Percentiles rank a stretch among this genome's conserved stretches.
Evolutionary conservation across 2,329 filamentous ascomycete genomes (phyloP).

Genomic region (Aureobasidium subglaciale): DNA sequence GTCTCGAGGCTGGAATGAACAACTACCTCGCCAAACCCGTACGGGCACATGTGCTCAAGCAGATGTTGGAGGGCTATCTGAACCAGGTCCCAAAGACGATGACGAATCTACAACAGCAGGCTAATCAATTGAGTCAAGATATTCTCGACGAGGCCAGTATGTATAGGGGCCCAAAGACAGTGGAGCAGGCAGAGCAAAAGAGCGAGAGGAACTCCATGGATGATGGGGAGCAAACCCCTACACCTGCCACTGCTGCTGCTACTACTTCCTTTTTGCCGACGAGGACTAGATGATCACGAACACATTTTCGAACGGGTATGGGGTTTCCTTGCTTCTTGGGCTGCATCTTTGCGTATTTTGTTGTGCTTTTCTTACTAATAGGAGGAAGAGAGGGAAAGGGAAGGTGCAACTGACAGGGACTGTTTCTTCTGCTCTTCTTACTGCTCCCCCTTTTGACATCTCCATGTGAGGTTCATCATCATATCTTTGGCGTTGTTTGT

Average conservation of each 20-base stretch:
- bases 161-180: too few species aligned
- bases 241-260: background rate
- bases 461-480: too few species aligned
- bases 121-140: slow-evolving; percentile 36
- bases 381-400: background rate
- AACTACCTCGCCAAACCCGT: slow-evolving; percentile 95
- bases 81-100: slow-evolving; percentile 39
- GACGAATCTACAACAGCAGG: slow-evolving; percentile 40
- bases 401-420: background rate
- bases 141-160: slow-evolving; percentile 20
- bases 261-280: background rate
- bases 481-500: too few species aligned
- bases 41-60: slow-evolving; percentile 76
- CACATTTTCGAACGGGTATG: background rate
- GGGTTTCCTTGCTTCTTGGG: too few species aligned
- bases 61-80: slow-evolving; percentile 67
- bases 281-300: background rate
- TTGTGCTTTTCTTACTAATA: background rate
- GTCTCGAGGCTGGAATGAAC: slow-evolving; percentile 93
- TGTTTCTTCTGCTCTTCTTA: background rate
- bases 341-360: background rate
- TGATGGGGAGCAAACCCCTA: background rate
- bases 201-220: too few species aligned
- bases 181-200: too few species aligned
- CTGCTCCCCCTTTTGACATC: too few species aligned